Evolutionary conservation across 1,139 yeast species (phyloP).

Genomic region (Scheffersomyces segobiensis): DNA sequence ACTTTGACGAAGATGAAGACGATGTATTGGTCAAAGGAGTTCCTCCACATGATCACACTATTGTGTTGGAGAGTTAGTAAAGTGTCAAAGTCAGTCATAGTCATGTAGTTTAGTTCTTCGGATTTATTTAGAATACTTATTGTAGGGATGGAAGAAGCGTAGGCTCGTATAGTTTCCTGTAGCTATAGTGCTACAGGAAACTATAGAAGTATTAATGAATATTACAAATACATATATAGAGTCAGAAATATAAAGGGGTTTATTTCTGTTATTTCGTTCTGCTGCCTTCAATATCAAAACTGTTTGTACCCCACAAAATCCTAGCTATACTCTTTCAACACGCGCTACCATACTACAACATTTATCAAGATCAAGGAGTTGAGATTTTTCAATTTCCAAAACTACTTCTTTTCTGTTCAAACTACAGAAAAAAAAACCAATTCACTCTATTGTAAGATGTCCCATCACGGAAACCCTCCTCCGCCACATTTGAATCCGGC

Average conservation of each 20-base stretch:
- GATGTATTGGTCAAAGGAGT: constrained; percentile 37
- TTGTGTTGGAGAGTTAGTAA: constrained; percentile 24
- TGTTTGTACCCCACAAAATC: background rate
- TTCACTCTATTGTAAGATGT: background rate
- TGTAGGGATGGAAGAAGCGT: background rate
- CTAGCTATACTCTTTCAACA: background rate
- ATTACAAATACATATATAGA: background rate
- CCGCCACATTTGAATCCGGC: constrained; percentile 36
- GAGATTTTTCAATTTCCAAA: background rate
- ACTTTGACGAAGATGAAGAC: constrained; percentile 42
- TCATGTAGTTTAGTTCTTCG: background rate
- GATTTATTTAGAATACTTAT: background rate
- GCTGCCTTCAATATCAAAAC: no score
- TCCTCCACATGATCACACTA: constrained; percentile 46
- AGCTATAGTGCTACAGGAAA: background rate
- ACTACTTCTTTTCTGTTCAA: background rate
- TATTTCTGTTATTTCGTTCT: no score
- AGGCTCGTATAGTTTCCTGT: background rate
- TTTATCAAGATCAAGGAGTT: background rate
- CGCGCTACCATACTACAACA: background rate
- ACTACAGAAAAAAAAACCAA: background rate
- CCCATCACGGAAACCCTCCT: constrained; percentile 12
- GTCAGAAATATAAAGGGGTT: no score
- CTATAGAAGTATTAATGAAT: background rate
- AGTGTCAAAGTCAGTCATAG: background rate